These are phyloP conservation scores for Picochlorum sp. DNA, from an alignment of 139 green algal genomes.

Conservation along the genomic window DNA sequence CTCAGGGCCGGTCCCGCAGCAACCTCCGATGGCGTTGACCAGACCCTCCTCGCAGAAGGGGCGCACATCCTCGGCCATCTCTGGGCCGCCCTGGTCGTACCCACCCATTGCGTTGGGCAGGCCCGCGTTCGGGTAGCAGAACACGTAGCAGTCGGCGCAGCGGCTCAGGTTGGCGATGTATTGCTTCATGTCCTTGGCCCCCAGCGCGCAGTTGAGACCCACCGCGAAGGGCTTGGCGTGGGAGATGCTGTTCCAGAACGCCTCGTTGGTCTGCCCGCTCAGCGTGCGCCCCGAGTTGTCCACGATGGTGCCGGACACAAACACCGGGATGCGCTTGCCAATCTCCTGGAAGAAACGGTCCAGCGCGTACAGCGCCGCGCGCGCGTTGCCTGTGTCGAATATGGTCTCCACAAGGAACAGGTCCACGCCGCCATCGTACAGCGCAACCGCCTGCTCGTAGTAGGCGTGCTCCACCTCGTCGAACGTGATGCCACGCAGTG, in stretches of 20 bases:
- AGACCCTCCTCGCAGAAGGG: constrained; percentile 81
- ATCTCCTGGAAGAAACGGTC: constrained; percentile 81
- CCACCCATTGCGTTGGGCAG: constrained; percentile 97
- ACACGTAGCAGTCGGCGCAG: constrained; percentile 88
- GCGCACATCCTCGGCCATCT: constrained; percentile 91
- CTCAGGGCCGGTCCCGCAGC: constrained; percentile 82
- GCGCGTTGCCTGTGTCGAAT: constrained; percentile 97
- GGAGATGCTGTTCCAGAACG: constrained; percentile 91
- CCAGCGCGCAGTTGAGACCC: constrained; percentile 95
- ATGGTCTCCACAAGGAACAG: constrained; percentile 98
- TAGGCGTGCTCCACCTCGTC: constrained; percentile 93
- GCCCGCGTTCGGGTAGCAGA: constrained; percentile 96
- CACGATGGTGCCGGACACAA: constrained; percentile 94
- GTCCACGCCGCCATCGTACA: constrained; percentile 87
- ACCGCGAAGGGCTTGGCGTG: constrained; percentile 88
- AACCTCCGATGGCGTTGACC: constrained; percentile 91
- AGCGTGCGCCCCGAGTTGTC: constrained; percentile 92
- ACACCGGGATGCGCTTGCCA: constrained; percentile 76
- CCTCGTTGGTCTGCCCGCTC: constrained; percentile 95
- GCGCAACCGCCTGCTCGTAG: constrained; percentile 75
- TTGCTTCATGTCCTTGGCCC: constrained; percentile 85
- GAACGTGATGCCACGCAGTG: constrained; percentile 80
- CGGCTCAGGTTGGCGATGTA: constrained; percentile 86
- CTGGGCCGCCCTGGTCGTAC: constrained; percentile 89
- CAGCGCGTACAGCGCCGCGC: constrained; percentile 88